Evolutionary conservation across 176 grass and related monocot species (phyloP).

Genomic region (Bolboschoenus planiculmis): DNA sequence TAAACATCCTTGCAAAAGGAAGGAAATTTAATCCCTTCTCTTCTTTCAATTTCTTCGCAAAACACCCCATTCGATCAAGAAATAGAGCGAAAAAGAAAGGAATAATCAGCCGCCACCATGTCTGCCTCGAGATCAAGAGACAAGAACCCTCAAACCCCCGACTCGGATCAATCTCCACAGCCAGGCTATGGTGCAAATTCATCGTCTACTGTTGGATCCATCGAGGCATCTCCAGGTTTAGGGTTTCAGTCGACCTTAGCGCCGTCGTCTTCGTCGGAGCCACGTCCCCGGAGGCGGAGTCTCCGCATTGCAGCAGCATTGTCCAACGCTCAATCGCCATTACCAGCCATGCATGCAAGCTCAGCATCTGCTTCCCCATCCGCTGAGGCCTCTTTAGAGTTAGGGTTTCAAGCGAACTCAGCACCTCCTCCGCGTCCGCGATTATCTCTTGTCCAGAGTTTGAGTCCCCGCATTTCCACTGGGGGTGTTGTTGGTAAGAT

Average conservation of each 20-base stretch:
- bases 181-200: neutral
- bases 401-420: neutral
- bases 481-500: neutral
- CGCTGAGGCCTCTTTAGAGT: neutral
- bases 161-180: neutral
- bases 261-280: constrained; percentile 1
- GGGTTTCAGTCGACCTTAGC: neutral
- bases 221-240: neutral
- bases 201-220: neutral
- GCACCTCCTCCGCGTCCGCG: too few species aligned
- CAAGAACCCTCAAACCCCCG: neutral
- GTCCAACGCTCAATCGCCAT: neutral
- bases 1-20: neutral
- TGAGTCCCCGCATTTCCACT: neutral
- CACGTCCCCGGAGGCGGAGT: constrained; percentile 4
- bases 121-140: neutral
- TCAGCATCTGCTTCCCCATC: neutral
- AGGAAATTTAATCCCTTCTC: neutral
- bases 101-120: neutral
- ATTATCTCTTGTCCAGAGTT: neutral
- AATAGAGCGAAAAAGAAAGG: neutral
- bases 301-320: neutral
- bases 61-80: neutral
- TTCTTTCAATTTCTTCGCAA: neutral
- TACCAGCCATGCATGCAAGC: neutral